These are phyloP conservation scores for Penicillium odoratum DNA, from an alignment of 495 filamentous ascomycete genomes.

Conservation along the genomic window DNA sequence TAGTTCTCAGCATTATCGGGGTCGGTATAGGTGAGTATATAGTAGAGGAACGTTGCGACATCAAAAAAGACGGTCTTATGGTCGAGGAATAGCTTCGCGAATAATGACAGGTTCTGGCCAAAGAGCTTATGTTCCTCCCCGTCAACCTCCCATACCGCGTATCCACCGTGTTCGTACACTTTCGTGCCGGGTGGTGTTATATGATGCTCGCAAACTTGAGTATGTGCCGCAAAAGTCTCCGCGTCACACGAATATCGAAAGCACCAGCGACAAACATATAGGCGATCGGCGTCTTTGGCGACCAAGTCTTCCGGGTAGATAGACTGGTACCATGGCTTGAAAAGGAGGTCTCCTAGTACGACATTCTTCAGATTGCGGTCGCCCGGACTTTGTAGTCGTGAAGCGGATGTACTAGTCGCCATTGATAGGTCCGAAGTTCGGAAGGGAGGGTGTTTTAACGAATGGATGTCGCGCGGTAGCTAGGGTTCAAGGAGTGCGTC, in stretches of 20 bases:
- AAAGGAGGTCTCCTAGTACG: constrained; percentile 69
- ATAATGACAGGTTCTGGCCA: constrained; percentile 92
- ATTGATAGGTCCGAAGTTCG: constrained; percentile 20
- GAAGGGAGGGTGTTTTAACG: background rate
- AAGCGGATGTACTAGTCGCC: constrained; percentile 29
- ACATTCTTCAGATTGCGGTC: constrained; percentile 73
- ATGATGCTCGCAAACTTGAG: constrained; percentile 36
- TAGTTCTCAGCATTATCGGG: constrained; percentile 36
- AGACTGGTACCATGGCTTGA: constrained; percentile 78
- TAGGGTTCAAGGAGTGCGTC: constrained; percentile 13
- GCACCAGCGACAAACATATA: constrained; percentile 91
- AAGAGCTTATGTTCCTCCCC: constrained; percentile 88
- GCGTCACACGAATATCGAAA: constrained; percentile 87
- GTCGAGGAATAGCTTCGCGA: constrained; percentile 97
- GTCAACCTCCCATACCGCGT: constrained; percentile 85
- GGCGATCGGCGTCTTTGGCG: constrained; percentile 57
- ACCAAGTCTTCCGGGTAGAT: constrained; percentile 77
- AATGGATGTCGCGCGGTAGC: constrained; percentile 1
- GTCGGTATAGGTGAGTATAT: constrained; percentile 66
- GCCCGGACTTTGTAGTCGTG: constrained; percentile 33
- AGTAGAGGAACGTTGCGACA: constrained; percentile 92
- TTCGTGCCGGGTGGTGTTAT: constrained; percentile 44
- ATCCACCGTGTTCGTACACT: constrained; percentile 60
- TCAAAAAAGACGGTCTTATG: constrained; percentile 99
- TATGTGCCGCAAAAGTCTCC: constrained; percentile 57